These are phyloP conservation scores for Solanum pennellii DNA, from an alignment of 257 asterid species.

Conservation along the genomic window DNA sequence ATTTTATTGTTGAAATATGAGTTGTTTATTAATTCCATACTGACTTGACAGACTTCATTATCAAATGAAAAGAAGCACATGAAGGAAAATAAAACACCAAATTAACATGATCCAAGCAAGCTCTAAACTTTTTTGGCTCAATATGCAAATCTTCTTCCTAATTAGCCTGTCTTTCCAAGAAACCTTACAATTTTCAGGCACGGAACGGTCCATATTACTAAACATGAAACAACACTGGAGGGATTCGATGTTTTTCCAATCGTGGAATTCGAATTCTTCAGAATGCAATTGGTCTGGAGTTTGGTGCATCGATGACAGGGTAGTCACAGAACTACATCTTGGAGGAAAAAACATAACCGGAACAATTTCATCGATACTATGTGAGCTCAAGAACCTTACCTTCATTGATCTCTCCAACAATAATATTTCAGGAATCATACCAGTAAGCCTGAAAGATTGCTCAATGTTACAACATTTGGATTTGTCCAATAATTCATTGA, in stretches of 20 bases:
- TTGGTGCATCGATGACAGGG: conserved; percentile 1
- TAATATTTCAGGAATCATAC: conserved; percentile 8
- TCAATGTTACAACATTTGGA: neutral
- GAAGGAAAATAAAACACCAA: neutral
- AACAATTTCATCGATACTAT: conserved; percentile 15
- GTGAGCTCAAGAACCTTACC: conserved; percentile 3
- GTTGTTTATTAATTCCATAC: neutral
- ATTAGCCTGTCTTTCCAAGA: conserved; percentile 1
- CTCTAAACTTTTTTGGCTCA: neutral
- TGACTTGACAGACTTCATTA: neutral
- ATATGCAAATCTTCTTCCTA: neutral
- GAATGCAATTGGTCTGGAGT: conserved; percentile 12
- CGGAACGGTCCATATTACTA: conserved; percentile 15
- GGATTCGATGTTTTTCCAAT: conserved; percentile 12
- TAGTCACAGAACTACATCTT: conserved; percentile 2
- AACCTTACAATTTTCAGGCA: conserved; percentile 11
- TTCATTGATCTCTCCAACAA: conserved; percentile 3
- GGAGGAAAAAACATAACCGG: neutral
- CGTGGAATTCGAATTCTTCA: conserved; percentile 23
- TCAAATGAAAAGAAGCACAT: neutral
- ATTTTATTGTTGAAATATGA: neutral
- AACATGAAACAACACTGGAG: conserved; percentile 34
- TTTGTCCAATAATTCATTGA: conserved; percentile 3
- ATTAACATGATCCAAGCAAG: neutral
- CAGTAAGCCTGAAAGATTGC: neutral